These are phyloP conservation scores for Cyclotella choctawhatcheeana DNA, from an alignment of 108 stramenopile species.

Conservation along the genomic window DNA sequence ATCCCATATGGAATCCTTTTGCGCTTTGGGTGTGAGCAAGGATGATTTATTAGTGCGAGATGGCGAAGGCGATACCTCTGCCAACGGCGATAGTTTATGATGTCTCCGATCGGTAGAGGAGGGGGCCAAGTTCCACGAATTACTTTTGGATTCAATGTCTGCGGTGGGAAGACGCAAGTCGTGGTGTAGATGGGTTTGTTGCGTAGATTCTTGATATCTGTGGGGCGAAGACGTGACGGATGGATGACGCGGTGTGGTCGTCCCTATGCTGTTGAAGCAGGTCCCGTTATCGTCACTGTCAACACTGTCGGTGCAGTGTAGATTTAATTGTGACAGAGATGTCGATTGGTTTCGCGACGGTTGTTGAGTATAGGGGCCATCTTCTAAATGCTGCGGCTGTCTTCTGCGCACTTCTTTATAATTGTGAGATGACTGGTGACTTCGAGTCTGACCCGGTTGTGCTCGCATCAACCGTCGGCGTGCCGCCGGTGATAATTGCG, in stretches of 20 bases:
- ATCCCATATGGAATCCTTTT: slow-evolving; percentile 39
- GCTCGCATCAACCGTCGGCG: slow-evolving; percentile 12
- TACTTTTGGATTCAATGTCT: neutral
- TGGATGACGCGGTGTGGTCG: slow-evolving; percentile 36
- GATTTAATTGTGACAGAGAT: neutral
- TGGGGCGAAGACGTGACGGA: slow-evolving; percentile 5
- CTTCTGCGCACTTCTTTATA: neutral
- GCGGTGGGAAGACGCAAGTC: neutral
- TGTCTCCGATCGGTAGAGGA: neutral
- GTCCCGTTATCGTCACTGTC: slow-evolving; percentile 47
- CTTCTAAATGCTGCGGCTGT: slow-evolving; percentile 23
- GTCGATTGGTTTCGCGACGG: neutral
- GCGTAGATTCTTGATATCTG: neutral
- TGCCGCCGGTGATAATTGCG: neutral
- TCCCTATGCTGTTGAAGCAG: slow-evolving; percentile 49
- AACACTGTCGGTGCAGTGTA: slow-evolving; percentile 18
- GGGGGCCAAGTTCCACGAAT: too few species aligned
- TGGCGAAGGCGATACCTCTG: neutral
- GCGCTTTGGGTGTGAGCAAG: neutral
- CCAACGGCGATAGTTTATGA: neutral
- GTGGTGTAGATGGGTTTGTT: slow-evolving; percentile 13
- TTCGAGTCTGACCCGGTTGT: neutral
- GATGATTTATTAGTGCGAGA: neutral
- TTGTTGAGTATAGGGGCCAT: slow-evolving; percentile 7
- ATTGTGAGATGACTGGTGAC: neutral